These are phyloP conservation scores for Dipodascus geniculatus DNA, from an alignment of 805 yeast genomes.

Conservation along the genomic window DNA sequence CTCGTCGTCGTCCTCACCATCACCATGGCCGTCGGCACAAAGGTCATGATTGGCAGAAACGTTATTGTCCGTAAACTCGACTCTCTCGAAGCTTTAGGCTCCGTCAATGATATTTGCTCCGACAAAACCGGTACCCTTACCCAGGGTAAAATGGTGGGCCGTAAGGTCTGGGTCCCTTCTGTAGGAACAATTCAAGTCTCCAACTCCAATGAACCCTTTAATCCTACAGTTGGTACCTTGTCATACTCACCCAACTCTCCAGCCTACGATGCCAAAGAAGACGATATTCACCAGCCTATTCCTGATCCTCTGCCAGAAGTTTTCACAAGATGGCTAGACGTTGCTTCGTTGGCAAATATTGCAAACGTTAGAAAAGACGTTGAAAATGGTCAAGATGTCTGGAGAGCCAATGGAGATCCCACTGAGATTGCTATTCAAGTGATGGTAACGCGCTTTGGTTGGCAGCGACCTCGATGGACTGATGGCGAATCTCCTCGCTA, in stretches of 20 bases:
- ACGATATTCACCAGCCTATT: conserved; percentile 12
- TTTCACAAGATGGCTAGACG: conserved; percentile 41
- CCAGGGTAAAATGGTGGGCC: conserved; percentile 69
- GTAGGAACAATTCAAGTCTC: conserved; percentile 44
- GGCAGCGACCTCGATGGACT: conserved; percentile 24
- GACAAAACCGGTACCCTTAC: conserved; percentile 80
- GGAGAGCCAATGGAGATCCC: conserved; percentile 84
- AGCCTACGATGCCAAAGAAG: conserved; percentile 25
- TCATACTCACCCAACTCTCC: conserved; percentile 20
- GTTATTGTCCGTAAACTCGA: conserved; percentile 70
- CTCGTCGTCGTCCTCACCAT: conserved; percentile 72
- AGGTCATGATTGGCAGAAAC: conserved; percentile 53
- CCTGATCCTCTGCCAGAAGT: conserved; percentile 12
- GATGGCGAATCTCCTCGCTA: conserved; percentile 27
- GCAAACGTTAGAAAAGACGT: conserved; percentile 47
- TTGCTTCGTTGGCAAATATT: conserved; percentile 72
- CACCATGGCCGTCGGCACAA: conserved; percentile 76
- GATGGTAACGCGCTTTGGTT: conserved; percentile 47
- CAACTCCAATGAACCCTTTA: conserved; percentile 47
- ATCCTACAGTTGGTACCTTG: conserved; percentile 49
- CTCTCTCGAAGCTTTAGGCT: conserved; percentile 68
- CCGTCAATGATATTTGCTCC: conserved; percentile 78
- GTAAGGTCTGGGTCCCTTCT: conserved; percentile 55
- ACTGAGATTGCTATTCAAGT: conserved; percentile 85
- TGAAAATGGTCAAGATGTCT: conserved; percentile 29